Conservation (phyloP, 2,329 filamentous ascomycete genomes). For the Mycosphaerella sp. region DNA sequence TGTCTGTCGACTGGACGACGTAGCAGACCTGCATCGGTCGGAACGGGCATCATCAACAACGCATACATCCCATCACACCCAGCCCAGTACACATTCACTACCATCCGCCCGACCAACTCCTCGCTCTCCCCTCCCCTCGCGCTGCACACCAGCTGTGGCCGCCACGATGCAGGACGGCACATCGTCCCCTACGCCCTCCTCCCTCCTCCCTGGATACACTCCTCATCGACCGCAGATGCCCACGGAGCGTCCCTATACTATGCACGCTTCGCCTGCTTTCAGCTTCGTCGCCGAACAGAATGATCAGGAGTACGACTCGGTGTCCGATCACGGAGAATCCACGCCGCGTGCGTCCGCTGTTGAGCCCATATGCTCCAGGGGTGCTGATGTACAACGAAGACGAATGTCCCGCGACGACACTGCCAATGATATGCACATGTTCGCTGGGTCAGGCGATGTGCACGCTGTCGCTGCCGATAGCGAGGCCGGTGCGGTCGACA, state of each 20-base stretch:
- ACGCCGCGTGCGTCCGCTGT: constrained; percentile 19
- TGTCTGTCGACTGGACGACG: background rate
- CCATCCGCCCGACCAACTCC: background rate
- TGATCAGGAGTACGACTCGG: constrained; percentile 10
- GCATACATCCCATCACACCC: background rate
- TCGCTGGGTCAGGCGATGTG: constrained; percentile 5
- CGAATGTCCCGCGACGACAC: constrained; percentile 29
- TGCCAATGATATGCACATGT: constrained; percentile 24
- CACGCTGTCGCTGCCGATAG: background rate
- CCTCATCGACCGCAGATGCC: constrained; percentile 5
- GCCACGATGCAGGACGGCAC: background rate
- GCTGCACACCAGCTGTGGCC: background rate
- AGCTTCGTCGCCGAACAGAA: constrained; percentile 15
- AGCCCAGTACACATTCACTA: background rate
- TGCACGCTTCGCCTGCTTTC: constrained; percentile 19
- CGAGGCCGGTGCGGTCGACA: background rate
- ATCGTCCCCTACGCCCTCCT: background rate
- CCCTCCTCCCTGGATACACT: background rate
- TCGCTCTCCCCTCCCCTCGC: background rate
- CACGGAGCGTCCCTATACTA: constrained; percentile 22
- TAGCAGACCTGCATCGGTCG: background rate
- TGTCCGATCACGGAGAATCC: constrained; percentile 13
- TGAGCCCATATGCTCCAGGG: constrained; percentile 3
- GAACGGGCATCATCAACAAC: background rate
- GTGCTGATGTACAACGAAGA: background rate